Conservation (phyloP, 73 alveolate species). For the Loxodes magnus region DNA sequence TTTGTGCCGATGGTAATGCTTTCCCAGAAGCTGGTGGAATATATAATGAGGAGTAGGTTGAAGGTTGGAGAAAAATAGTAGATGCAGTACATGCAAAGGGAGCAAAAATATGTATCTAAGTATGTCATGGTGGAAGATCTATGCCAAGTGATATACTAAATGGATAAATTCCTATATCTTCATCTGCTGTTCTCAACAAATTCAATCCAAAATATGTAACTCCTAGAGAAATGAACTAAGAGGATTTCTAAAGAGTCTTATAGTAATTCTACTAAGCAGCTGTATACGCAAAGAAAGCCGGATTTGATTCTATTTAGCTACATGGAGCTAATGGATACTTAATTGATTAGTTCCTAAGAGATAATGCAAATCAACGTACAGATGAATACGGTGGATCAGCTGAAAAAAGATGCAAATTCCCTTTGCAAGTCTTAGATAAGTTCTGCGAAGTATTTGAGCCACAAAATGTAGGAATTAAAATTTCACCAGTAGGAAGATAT, state of each 20-base stretch:
- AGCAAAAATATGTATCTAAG: constrained; percentile 11
- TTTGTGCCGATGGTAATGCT: constrained; percentile 5
- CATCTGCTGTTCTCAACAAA: background rate
- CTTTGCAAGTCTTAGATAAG: constrained; percentile 39
- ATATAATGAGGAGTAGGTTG: constrained; percentile 17
- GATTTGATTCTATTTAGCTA: constrained; percentile 61
- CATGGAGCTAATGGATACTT: too few relatives aligned
- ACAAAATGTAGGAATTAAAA: too few relatives aligned
- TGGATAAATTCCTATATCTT: constrained; percentile 3
- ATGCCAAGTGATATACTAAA: background rate
- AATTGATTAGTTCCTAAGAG: constrained; percentile 25
- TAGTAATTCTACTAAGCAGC: constrained; percentile 48
- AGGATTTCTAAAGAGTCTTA: constrained; percentile 26
- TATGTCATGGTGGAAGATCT: constrained; percentile 26
- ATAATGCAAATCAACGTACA: constrained; percentile 32
- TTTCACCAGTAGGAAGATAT: too few relatives aligned
- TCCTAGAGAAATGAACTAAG: constrained; percentile 17
- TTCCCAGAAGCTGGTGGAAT: too few relatives aligned
- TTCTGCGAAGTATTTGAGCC: constrained; percentile 32
- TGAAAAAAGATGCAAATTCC: constrained; percentile 51
- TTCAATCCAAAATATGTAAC: constrained; percentile 5
- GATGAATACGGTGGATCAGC: constrained; percentile 47
- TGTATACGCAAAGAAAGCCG: too few relatives aligned
- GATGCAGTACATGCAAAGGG: too few relatives aligned
- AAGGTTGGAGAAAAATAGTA: constrained; percentile 24